phyloP scores from a whole-genome alignment of 352 stramenopile genomes.

The Phytophthora megakarya region DNA sequence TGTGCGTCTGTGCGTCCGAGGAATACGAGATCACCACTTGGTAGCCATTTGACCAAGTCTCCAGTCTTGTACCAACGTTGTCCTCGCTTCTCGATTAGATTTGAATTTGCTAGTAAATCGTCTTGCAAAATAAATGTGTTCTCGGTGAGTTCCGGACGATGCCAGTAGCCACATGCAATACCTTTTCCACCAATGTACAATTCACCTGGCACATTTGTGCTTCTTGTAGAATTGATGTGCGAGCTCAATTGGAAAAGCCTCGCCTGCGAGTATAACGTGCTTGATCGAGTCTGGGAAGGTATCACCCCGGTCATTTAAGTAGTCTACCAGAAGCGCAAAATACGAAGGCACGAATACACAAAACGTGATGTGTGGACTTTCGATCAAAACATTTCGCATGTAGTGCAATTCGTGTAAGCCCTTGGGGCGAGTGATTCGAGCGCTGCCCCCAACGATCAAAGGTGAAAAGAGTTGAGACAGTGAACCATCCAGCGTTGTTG shows the following conservation, averaged over 20 bases:
- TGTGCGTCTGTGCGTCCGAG: conserved; percentile 73
- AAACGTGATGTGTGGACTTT: conserved; percentile 38
- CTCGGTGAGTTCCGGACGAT: conserved; percentile 45
- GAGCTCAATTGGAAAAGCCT: conserved; percentile 52
- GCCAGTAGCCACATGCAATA: conserved; percentile 72
- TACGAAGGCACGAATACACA: conserved; percentile 69
- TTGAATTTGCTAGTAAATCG: conserved; percentile 20
- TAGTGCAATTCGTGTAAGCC: conserved; percentile 60
- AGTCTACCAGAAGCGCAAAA: conserved; percentile 57
- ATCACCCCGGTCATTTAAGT: conserved; percentile 28
- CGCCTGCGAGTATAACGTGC: conserved; percentile 49
- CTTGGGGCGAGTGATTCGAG: conserved; percentile 48
- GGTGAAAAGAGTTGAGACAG: conserved; percentile 66
- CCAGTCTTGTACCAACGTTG: conserved; percentile 67
- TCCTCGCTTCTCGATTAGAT: conserved; percentile 1
- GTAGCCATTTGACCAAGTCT: conserved; percentile 68
- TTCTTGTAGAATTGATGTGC: conserved; percentile 54
- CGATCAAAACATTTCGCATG: conserved; percentile 26
- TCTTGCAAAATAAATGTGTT: conserved; percentile 27
- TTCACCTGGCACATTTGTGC: conserved; percentile 54
- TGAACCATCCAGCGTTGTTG: conserved; percentile 59
- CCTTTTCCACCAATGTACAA: conserved; percentile 73
- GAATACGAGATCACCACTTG: conserved; percentile 60
- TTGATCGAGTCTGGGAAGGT: conserved; percentile 40
- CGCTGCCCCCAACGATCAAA: conserved; percentile 44